phyloP scores from a whole-genome alignment of 73 alveolate species.

The Paramecium caudatum region DNA sequence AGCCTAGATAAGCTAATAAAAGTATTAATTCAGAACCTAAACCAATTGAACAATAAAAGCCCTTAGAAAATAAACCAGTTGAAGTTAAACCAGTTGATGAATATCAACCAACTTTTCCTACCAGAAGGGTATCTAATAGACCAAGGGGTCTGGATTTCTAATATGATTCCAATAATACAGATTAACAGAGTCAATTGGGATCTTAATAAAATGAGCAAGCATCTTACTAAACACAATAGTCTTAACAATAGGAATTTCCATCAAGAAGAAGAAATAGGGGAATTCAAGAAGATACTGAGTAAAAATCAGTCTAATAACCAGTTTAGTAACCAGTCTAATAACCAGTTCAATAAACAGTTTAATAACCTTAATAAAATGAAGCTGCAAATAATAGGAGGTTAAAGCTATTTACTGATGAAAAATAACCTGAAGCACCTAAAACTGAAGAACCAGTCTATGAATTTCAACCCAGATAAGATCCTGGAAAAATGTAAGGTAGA shows the following conservation, averaged over 20 bases:
- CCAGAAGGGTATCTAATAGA: neutral
- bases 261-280: slow-evolving; percentile 30
- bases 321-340: neutral
- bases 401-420: neutral
- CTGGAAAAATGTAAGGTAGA: slow-evolving; percentile 7
- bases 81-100: neutral
- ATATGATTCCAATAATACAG: neutral
- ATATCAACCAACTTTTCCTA: neutral
- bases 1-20: neutral
- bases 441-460: slow-evolving; percentile 17
- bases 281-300: neutral
- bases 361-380: neutral
- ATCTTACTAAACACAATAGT: neutral
- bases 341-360: slow-evolving; percentile 1
- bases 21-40: neutral
- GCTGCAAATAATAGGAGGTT: neutral
- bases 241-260: neutral
- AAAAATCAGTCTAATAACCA: neutral
- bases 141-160: slow-evolving; percentile 17
- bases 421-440: slow-evolving; percentile 16
- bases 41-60: neutral
- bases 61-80: neutral
- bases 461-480: neutral
- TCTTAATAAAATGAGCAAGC: neutral
- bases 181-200: neutral